Percentiles rank a stretch among this genome's conserved stretches.
phyloP scores from a whole-genome alignment of 1,284 basidiomycete genomes.

The Agroathelia rolfsii region DNA sequence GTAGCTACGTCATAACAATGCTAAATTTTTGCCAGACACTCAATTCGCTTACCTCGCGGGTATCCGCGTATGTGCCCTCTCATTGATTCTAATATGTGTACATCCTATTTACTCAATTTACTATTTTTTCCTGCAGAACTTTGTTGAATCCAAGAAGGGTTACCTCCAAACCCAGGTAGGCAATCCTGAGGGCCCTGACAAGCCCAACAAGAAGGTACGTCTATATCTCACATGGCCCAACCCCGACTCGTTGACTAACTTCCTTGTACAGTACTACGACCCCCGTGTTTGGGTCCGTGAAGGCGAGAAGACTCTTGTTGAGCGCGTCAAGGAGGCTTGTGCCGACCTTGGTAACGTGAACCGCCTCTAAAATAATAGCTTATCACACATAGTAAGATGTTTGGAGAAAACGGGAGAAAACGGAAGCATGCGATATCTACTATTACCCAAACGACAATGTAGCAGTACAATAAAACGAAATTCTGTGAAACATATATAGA shows the following conservation, averaged over 20 bases:
- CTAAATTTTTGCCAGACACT: slow-evolving; percentile 46
- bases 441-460: no score
- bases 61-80: slow-evolving; percentile 55
- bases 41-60: slow-evolving; percentile 89
- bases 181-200: slow-evolving; percentile 88
- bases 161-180: slow-evolving; percentile 86
- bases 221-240: neutral
- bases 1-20: neutral
- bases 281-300: slow-evolving; percentile 97
- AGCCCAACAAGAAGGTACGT: slow-evolving; percentile 93
- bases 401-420: no score
- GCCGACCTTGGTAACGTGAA: slow-evolving; percentile 83
- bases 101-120: slow-evolving; percentile 5
- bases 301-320: slow-evolving; percentile 90
- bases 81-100: neutral
- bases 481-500: no score
- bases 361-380: no score
- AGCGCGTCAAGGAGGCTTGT: slow-evolving; percentile 89
- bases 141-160: slow-evolving; percentile 72
- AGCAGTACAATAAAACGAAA: no score
- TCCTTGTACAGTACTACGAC: slow-evolving; percentile 62
- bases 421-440: no score
- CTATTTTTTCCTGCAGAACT: slow-evolving; percentile 46
- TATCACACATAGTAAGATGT: no score
- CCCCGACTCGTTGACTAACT: slow-evolving; percentile 6